Conservation (phyloP, 2,329 filamentous ascomycete genomes). For the Stemphylium lycopersici region DNA sequence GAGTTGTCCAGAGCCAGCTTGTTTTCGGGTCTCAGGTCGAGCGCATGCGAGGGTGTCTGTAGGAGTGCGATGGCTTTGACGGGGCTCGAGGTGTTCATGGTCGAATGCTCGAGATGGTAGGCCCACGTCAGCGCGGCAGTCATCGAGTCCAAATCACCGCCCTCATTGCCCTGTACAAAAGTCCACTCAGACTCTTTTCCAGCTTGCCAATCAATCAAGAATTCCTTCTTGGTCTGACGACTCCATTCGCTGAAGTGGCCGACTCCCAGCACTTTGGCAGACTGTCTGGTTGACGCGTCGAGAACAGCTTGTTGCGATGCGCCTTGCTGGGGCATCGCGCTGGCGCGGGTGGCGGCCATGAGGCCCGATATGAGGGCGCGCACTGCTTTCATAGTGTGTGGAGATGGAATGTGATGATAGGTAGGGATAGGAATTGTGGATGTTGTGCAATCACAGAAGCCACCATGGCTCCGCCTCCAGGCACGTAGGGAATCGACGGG, state of each 20-base stretch:
- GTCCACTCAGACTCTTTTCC: constrained; percentile 53
- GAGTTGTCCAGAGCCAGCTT: constrained; percentile 54
- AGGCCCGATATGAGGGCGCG: constrained; percentile 20
- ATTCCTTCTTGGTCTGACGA: constrained; percentile 54
- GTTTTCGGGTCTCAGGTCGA: constrained; percentile 58
- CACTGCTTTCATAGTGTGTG: constrained; percentile 24
- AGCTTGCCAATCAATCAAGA: constrained; percentile 56
- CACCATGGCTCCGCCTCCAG: background rate
- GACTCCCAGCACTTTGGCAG: constrained; percentile 42
- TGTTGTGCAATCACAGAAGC: background rate
- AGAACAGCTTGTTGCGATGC: constrained; percentile 26
- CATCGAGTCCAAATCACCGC: constrained; percentile 54
- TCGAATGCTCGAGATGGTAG: constrained; percentile 55
- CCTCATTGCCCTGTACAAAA: constrained; percentile 56
- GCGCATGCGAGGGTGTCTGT: constrained; percentile 54
- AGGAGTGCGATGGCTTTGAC: constrained; percentile 56
- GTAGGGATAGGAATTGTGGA: background rate
- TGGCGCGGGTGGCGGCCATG: constrained; percentile 16
- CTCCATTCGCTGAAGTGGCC: constrained; percentile 59
- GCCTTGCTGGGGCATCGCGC: constrained; percentile 25
- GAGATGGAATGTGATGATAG: constrained; percentile 4
- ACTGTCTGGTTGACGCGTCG: constrained; percentile 14
- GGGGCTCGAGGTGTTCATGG: constrained; percentile 50
- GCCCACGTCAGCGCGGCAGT: constrained; percentile 56
- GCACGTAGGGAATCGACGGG: background rate